Evolutionary conservation across 1,284 basidiomycete species (phyloP).

Genomic region (Rhizoctonia solani): DNA sequence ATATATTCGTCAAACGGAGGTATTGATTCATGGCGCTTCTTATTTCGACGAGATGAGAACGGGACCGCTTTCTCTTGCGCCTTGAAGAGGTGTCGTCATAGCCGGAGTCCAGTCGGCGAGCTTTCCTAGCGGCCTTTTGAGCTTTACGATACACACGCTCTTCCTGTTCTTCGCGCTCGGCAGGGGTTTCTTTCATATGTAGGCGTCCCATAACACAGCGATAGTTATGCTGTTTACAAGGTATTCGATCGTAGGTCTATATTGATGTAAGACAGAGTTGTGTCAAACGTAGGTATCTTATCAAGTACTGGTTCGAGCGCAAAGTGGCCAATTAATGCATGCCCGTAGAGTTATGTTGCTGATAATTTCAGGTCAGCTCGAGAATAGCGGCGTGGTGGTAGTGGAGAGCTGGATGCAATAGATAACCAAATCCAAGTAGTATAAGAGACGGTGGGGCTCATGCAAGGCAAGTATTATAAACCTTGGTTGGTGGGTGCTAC

Average conservation of each 20-base stretch:
- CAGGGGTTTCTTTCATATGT: slow-evolving; percentile 35
- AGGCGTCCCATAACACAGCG: slow-evolving; percentile 12
- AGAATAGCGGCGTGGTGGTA: too few species aligned
- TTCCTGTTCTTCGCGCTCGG: slow-evolving; percentile 30
- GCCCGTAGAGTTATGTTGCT: too few species aligned
- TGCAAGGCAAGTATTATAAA: too few species aligned
- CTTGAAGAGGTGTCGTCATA: not conserved
- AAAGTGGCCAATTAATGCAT: too few species aligned
- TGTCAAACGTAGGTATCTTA: too few species aligned
- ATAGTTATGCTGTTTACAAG: too few species aligned
- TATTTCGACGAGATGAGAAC: slow-evolving; percentile 2
- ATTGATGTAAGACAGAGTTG: too few species aligned
- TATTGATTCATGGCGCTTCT: not conserved
- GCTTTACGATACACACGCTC: slow-evolving; percentile 35
- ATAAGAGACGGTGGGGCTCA: not conserved
- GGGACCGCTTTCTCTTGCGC: slow-evolving; percentile 5
- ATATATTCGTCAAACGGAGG: slow-evolving; percentile 2
- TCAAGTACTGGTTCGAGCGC: not conserved
- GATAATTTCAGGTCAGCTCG: too few species aligned
- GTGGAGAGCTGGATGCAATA: too few species aligned
- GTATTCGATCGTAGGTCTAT: too few species aligned
- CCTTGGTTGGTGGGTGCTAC: not conserved
- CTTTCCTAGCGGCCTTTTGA: slow-evolving; percentile 35
- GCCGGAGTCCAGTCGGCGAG: slow-evolving; percentile 1
- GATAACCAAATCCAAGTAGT: not conserved